Conservation (phyloP, 176 grass and related monocot species). For the Phragmites australis region DNA sequence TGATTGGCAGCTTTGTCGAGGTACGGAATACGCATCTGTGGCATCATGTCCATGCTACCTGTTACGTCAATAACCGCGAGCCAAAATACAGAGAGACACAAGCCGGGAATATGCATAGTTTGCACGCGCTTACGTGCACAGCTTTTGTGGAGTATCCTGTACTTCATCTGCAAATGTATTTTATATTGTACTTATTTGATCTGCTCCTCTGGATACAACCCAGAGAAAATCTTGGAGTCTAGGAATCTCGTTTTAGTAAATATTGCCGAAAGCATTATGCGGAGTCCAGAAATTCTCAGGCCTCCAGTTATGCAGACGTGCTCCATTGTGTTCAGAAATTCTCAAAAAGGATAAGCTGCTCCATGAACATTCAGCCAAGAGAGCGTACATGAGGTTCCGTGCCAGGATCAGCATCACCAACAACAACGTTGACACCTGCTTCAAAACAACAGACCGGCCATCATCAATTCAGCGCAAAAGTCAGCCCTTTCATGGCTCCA, state of each 20-base stretch:
- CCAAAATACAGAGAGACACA: not conserved
- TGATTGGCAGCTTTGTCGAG: not conserved
- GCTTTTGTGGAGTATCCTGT: not conserved
- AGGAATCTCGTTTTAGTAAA: not conserved
- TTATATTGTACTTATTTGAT: not conserved
- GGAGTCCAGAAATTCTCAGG: not conserved
- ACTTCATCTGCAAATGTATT: not conserved
- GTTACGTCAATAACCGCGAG: not conserved
- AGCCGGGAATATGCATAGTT: not conserved
- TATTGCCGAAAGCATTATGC: not conserved
- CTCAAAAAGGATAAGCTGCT: not conserved
- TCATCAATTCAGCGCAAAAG: too few relatives aligned
- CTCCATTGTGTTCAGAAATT: not conserved
- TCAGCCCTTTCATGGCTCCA: slow-evolving; percentile 25
- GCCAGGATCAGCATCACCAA: slow-evolving; percentile 8
- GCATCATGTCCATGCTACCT: not conserved
- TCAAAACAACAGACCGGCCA: too few relatives aligned
- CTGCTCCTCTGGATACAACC: not conserved
- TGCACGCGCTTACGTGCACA: not conserved
- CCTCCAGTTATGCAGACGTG: not conserved
- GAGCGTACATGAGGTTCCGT: not conserved
- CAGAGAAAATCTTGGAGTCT: not conserved
- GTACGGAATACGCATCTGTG: too few relatives aligned
- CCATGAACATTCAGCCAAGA: not conserved
- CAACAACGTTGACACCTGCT: not conserved